Conservation (phyloP, 352 stramenopile genomes). For the Chrysophaeum taylorii region DNA sequence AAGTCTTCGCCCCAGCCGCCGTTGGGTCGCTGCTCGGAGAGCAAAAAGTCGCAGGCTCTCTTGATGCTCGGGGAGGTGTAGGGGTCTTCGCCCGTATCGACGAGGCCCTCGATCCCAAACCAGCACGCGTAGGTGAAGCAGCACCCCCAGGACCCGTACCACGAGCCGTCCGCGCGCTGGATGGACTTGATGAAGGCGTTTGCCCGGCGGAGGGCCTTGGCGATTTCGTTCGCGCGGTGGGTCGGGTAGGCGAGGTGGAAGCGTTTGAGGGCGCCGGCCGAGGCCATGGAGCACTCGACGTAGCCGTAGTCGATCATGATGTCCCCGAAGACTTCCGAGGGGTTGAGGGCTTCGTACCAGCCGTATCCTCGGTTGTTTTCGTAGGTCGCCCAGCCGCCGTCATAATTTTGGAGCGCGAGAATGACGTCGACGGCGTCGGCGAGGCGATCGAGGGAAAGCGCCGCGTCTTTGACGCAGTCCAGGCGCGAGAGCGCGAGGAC, state of each 20-base stretch:
- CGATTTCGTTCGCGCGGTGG: conserved; percentile 48
- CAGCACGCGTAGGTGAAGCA: conserved; percentile 78
- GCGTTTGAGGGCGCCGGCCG: conserved; percentile 57
- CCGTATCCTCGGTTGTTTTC: conserved; percentile 71
- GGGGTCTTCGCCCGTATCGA: conserved; percentile 43
- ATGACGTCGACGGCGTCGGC: conserved; percentile 65
- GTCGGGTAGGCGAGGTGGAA: conserved; percentile 54
- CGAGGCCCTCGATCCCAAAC: conserved; percentile 73
- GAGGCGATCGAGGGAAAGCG: conserved; percentile 38
- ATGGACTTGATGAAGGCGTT: conserved; percentile 64
- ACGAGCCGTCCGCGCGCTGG: conserved; percentile 68
- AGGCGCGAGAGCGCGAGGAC: conserved; percentile 37
- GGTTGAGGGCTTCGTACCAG: conserved; percentile 73
- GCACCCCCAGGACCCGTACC: conserved; percentile 64
- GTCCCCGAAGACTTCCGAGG: conserved; percentile 77
- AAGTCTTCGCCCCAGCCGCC: conserved; percentile 80
- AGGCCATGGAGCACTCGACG: conserved; percentile 72
- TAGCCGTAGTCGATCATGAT: conserved; percentile 91
- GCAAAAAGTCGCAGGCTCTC: conserved; percentile 52
- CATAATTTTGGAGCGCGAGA: conserved; percentile 71
- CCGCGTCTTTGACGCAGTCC: conserved; percentile 10
- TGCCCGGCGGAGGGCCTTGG: conserved; percentile 45
- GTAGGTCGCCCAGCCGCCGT: conserved; percentile 78
- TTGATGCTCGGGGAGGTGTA: conserved; percentile 35
- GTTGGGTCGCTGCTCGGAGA: conserved; percentile 63